Evolutionary conservation across 1,284 basidiomycete genomes (phyloP).

Genomic region (Malassezia obtusa): DNA sequence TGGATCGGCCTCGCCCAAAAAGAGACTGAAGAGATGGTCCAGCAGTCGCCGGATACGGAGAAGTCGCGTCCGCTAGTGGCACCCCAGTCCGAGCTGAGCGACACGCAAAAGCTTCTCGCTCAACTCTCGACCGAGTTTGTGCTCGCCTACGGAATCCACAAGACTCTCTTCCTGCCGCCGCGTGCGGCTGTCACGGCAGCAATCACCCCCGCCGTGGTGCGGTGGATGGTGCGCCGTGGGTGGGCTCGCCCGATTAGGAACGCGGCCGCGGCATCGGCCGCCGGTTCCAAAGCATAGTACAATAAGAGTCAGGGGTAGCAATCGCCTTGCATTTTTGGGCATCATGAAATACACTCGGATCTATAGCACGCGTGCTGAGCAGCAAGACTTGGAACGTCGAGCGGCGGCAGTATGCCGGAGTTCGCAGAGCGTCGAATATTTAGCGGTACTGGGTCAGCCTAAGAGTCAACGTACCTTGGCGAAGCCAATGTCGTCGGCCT

Average conservation of each 20-base stretch:
- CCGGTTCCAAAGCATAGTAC: background rate
- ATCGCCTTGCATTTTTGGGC: slow-evolving; percentile 6
- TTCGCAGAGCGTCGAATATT: background rate
- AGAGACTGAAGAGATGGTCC: slow-evolving; percentile 10
- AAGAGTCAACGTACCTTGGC: slow-evolving; percentile 23
- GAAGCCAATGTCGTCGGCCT: slow-evolving; percentile 46
- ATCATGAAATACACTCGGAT: slow-evolving; percentile 8
- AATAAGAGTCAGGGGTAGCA: background rate
- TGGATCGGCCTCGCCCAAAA: slow-evolving; percentile 37
- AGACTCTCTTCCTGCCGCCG: slow-evolving; percentile 82
- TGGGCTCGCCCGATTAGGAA: slow-evolving; percentile 29
- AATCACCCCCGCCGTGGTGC: slow-evolving; percentile 71
- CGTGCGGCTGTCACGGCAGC: slow-evolving; percentile 79
- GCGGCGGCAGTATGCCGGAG: background rate
- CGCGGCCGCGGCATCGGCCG: background rate
- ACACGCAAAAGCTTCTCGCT: slow-evolving; percentile 1
- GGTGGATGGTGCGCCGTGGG: slow-evolving; percentile 33
- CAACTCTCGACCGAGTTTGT: slow-evolving; percentile 75
- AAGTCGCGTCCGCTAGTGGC: background rate
- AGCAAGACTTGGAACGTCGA: background rate
- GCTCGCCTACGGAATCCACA: slow-evolving; percentile 89
- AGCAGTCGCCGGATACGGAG: background rate
- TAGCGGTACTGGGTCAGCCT: slow-evolving; percentile 15
- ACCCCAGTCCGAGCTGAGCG: background rate
- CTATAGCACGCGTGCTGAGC: slow-evolving; percentile 10